Base-by-base conservation (phyloP, 139 green algal species). In the Raphidocelis subcapitata region DNA sequence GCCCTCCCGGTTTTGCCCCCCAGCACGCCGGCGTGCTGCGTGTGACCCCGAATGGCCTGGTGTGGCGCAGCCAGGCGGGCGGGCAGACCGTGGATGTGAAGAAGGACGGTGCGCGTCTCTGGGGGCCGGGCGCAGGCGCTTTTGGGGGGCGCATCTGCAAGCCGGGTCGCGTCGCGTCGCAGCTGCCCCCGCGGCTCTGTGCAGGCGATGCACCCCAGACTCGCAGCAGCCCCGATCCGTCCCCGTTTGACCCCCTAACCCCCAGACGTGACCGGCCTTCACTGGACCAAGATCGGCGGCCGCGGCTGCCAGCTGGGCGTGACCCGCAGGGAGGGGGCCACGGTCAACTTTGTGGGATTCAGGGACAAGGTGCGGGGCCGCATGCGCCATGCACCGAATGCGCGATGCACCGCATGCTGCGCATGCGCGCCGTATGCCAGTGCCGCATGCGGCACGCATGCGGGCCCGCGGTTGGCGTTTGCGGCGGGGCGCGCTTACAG, bases 301-400 rank as follows among this genome's bases (percentile, higher is more conserved):
- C 59, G 80, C 0, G 85, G 85, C 31, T 87, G 82, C 65, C 78
- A 91, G 79, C 80, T 97, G 46, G 74, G 75, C 16, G 79, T 97
- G 29, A 72, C 79, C 23, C 55, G 72, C 21, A 32, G 28, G 12
- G 56, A 73, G 14, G 62, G 72, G 21, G 61, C 72, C 36, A 76
- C 77, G 3, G 49, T 86, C n/a, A 84, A 86, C 41, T 94, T 96
- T 61, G 54, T 88, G 26, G 91, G 91, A 28, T 95, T 96, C 71
- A 70, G 84, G 15, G 85, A 94, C 1, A 81, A 86, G 81, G 89
- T 89, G 37, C 2, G 72, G 12, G 33, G 8, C 28, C 10, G n/a
- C 41, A 41, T 18, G 3, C 5, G 32, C 4, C 33, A 32, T 3
- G 49, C 18, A n/a, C 49, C 18, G 20, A 16, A n/a, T 18, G 49